A percentile compares a stretch with the other conserved stretches of the same genome.
These are phyloP conservation scores for Phytopythium aichiense DNA, from an alignment of 352 stramenopile species.

Conservation along the genomic window DNA sequence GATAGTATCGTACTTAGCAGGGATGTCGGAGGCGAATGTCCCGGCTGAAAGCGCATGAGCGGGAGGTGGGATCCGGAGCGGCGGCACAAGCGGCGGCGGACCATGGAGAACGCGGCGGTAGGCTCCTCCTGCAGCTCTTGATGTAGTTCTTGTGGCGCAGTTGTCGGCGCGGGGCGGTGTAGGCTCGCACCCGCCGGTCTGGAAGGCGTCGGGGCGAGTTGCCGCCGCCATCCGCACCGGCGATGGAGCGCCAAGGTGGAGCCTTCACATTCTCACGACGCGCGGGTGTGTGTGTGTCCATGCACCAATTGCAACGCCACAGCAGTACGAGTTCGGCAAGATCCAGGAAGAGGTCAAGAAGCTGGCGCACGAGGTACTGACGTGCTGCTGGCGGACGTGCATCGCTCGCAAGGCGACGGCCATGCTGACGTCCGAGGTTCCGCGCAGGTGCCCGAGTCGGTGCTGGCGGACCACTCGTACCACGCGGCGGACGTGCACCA, in stretches of 20 bases:
- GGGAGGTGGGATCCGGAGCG: conserved; percentile 23
- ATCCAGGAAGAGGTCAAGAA: conserved; percentile 89
- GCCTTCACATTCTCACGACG: neutral
- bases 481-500: conserved; percentile 77
- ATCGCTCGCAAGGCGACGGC: neutral
- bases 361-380: conserved; percentile 63
- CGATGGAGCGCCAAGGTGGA: too few species aligned
- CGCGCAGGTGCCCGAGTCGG: conserved; percentile 61
- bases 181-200: neutral
- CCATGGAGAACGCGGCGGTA: conserved; percentile 57
- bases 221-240: neutral
- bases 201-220: neutral
- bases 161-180: neutral
- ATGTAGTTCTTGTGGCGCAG: neutral
- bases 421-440: neutral
- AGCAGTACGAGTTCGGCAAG: conserved; percentile 76
- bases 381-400: neutral
- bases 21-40: neutral
- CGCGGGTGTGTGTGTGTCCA: neutral
- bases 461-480: conserved; percentile 63
- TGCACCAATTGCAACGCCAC: too few species aligned
- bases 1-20: conserved; percentile 3
- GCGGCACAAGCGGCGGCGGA: conserved; percentile 33
- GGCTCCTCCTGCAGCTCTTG: neutral
- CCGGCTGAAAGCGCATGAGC: neutral